These are phyloP conservation scores for Xylaria arbuscula DNA, from an alignment of 2,329 filamentous ascomycete species.

Conservation along the genomic window DNA sequence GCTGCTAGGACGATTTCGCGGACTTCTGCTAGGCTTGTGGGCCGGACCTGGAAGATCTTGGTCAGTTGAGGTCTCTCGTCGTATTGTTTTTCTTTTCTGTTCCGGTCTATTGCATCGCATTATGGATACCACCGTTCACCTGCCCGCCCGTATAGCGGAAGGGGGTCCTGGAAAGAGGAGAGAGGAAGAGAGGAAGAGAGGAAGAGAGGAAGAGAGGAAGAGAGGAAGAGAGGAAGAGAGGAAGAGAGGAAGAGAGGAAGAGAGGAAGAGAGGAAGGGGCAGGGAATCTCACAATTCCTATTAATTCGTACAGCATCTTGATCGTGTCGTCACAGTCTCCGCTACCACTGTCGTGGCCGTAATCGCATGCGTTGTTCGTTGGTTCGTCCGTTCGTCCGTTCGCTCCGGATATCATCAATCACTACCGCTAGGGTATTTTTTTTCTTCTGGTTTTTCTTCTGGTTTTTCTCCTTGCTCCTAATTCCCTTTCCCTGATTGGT, in stretches of 20 bases:
- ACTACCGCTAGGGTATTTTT: background rate
- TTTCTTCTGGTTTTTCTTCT: background rate
- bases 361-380: background rate
- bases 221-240: too few species aligned
- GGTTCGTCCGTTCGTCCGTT: background rate
- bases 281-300: conserved; percentile 80
- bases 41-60: conserved; percentile 78
- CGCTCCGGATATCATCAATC: background rate
- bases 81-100: background rate
- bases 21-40: conserved; percentile 88
- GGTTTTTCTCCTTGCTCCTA: background rate
- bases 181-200: too few species aligned
- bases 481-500: background rate
- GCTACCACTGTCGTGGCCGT: background rate
- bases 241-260: too few species aligned
- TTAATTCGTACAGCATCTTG: conserved; percentile 91
- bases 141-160: background rate
- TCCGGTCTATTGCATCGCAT: background rate
- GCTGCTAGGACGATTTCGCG: conserved; percentile 95
- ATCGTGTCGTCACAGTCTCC: background rate
- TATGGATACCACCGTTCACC: conserved; percentile 24
- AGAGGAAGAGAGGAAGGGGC: background rate
- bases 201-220: too few species aligned
- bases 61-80: background rate
- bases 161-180: too few species aligned